Conservation (phyloP, 352 stramenopile species). For the Pythium angustatum region DNA sequence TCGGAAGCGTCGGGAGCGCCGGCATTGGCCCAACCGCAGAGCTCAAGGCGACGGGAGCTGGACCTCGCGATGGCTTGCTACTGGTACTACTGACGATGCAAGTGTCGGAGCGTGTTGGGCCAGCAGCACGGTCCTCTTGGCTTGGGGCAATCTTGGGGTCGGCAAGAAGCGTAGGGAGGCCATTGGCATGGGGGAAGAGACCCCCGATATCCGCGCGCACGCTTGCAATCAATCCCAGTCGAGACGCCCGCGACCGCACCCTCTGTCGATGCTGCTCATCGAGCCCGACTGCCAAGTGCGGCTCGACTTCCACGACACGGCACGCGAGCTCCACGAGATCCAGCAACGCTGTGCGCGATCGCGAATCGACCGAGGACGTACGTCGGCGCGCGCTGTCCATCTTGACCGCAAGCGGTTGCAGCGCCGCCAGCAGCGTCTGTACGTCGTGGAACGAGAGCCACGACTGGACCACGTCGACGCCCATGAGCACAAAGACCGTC, state of each 20-base stretch:
- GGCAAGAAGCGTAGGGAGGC: neutral
- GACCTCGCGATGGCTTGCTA: too few relatives aligned
- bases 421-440: neutral
- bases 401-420: constrained; percentile 4
- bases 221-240: constrained; percentile 5
- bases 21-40: neutral
- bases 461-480: constrained; percentile 35
- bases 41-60: neutral
- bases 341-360: neutral
- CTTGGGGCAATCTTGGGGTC: neutral
- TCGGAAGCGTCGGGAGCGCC: neutral
- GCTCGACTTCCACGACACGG: constrained; percentile 9
- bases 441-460: constrained; percentile 36
- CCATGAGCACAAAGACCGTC: constrained; percentile 33
- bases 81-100: neutral
- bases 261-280: neutral
- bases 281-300: neutral
- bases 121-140: neutral
- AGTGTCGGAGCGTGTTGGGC: neutral
- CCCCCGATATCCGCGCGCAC: neutral
- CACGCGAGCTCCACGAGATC: constrained; percentile 2
- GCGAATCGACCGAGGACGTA: neutral
- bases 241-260: neutral
- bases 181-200: neutral
- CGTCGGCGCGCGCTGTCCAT: constrained; percentile 6